Evolutionary conservation across 345 rosid genomes (phyloP).

Genomic region (Heritiera littoralis): DNA sequence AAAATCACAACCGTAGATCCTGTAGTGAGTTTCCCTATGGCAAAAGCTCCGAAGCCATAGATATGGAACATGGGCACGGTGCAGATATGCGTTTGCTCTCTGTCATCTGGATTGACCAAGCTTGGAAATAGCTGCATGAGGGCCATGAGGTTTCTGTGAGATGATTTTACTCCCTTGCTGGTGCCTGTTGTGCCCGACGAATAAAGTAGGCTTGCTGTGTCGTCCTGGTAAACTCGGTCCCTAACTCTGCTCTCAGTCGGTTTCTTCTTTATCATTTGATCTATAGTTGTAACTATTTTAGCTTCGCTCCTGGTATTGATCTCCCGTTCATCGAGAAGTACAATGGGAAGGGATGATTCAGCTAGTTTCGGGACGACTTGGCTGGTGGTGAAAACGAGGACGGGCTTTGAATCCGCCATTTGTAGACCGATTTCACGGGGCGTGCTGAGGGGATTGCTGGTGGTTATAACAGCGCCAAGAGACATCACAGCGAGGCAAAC

Average conservation of each 20-base stretch:
- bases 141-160: conserved; percentile 68
- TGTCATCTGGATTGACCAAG: conserved; percentile 34
- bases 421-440: conserved; percentile 65
- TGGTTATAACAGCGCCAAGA: conserved; percentile 85
- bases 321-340: conserved; percentile 51
- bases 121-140: conserved; percentile 44
- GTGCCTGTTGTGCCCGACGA: conserved; percentile 91
- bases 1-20: conserved; percentile 70
- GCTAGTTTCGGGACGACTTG: conserved; percentile 63
- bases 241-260: conserved; percentile 41
- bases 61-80: conserved; percentile 92
- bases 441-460: conserved; percentile 82
- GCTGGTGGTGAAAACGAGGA: conserved; percentile 64
- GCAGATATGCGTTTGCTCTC: conserved; percentile 54
- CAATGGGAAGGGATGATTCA: conserved; percentile 47
- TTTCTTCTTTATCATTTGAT: conserved; percentile 47
- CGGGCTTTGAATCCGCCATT: conserved; percentile 60
- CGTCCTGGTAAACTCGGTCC: conserved; percentile 66
- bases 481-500: conserved; percentile 96
- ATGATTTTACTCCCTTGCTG: conserved; percentile 78
- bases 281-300: conserved; percentile 43
- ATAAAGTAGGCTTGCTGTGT: conserved; percentile 80
- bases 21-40: conserved; percentile 52
- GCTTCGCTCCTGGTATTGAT: neutral
- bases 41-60: conserved; percentile 72